Evolutionary conservation across 805 yeast genomes (phyloP), one percentile per base, ranked within the genome.

Genomic region (Sugiyamaella qingdaonensis): DNA sequence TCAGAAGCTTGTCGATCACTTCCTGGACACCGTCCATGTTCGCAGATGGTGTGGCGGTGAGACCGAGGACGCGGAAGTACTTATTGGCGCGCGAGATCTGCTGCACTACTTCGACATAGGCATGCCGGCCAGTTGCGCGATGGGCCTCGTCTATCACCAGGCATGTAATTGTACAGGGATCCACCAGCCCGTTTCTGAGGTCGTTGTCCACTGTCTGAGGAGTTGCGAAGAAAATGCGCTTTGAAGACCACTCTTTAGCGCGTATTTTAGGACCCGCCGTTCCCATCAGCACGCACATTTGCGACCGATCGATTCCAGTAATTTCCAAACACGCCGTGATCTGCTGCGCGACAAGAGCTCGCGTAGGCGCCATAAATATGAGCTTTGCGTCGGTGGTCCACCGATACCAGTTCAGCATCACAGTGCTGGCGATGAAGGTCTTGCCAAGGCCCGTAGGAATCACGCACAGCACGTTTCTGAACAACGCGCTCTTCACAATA

Each of bases 371-470:
- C 85, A 92, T 84, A 67, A 94, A 94, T 1, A 94, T 80, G 59
- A 94, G 81, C 63, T 91, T 92, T 1, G 88, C 82, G 2, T 70
- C 66, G 13, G 79, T 78, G 19, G 91, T 86, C 99, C 99, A 94
- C 46, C 95, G 71, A 60, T 79, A 83, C 69, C 78, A 94, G 65
- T 94, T 94, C 52, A 90, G 74, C 89, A 94, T 94, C 24, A 92
- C 92, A 0, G 96, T 85, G 35, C 94, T 83, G 1, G 99, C 98
- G 64, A 94, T 90, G 58, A 94, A 88, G 0, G 99, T 94, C 70
- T 94, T 94, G 37, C 99, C 99, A 67, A 91, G 75, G 58, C 99
- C 99, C 0, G 99, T 94, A 0, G 99, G 99, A 13, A 94, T 78
- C 0, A 97, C 95, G 64, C 95, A 92, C 18, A 94, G 72, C 2